Evolutionary conservation across 768 basidiomycete genomes (phyloP).

Genomic region (Panaeolus papilionaceus): DNA sequence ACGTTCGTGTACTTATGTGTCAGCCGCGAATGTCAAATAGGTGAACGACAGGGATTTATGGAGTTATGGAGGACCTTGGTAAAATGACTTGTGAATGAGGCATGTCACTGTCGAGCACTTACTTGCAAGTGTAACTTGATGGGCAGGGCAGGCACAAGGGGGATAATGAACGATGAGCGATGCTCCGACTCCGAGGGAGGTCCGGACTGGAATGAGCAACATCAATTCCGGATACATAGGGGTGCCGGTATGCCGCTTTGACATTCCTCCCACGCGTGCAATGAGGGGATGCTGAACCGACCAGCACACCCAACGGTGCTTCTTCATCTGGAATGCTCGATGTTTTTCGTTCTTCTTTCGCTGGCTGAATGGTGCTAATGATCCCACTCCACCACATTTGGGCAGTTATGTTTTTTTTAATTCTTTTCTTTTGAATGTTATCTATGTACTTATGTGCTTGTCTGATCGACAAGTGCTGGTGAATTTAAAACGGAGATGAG

Average conservation of each 20-base stretch:
- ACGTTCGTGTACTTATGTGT: no score
- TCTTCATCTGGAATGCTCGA: neutral
- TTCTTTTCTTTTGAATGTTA: no score
- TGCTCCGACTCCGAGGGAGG: neutral
- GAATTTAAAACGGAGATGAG: constrained; percentile 1
- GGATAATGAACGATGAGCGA: neutral
- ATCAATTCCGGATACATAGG: neutral
- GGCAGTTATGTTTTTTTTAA: neutral
- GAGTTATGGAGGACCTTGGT: neutral
- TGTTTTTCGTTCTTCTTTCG: neutral
- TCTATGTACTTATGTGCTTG: neutral
- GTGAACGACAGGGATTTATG: neutral
- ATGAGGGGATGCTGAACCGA: neutral
- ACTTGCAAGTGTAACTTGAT: no score
- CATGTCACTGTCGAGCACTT: no score
- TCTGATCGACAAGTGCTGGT: neutral
- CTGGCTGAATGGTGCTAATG: neutral
- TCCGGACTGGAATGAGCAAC: no score
- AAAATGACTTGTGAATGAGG: neutral
- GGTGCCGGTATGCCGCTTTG: neutral
- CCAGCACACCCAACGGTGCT: neutral
- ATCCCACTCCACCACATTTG: neutral
- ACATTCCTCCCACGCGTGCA: neutral
- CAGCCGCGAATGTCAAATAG: no score
- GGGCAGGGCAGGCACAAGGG: neutral